Evolutionary conservation across 495 filamentous ascomycete genomes (phyloP).

Genomic region (Melanomma pulvis-pyrius): DNA sequence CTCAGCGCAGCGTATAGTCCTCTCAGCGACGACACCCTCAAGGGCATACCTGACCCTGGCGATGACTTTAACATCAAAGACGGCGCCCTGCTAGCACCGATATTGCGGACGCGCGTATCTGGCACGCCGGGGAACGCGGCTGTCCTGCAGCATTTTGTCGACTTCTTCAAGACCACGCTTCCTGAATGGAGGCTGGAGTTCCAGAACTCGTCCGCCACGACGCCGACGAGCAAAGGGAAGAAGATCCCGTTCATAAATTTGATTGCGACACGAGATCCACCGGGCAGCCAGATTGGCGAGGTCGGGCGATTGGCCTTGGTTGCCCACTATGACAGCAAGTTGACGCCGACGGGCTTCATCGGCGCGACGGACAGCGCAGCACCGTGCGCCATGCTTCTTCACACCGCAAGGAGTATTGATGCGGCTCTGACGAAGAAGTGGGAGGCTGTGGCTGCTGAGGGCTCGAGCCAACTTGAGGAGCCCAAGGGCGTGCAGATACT

Average conservation of each 20-base stretch:
- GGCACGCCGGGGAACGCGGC: slow-evolving; percentile 73
- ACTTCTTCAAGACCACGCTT: slow-evolving; percentile 75
- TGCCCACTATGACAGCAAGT: slow-evolving; percentile 93
- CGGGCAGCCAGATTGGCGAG: slow-evolving; percentile 71
- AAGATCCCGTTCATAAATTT: slow-evolving; percentile 87
- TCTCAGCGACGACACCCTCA: slow-evolving; percentile 73
- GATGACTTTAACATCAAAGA: slow-evolving; percentile 79
- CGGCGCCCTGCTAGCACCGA: slow-evolving; percentile 77
- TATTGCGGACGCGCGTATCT: slow-evolving; percentile 86
- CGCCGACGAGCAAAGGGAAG: slow-evolving; percentile 69
- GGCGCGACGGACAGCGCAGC: slow-evolving; percentile 93
- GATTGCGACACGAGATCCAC: slow-evolving; percentile 88
- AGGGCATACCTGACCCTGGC: slow-evolving; percentile 66
- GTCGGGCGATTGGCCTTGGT: slow-evolving; percentile 81
- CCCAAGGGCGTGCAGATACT: slow-evolving; percentile 84
- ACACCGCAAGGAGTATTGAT: slow-evolving; percentile 80
- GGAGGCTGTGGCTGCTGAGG: slow-evolving; percentile 66
- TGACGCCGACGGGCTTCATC: slow-evolving; percentile 84
- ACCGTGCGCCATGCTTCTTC: slow-evolving; percentile 91
- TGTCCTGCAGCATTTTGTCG: slow-evolving; percentile 78
- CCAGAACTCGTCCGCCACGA: slow-evolving; percentile 84
- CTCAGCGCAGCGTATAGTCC: slow-evolving; percentile 65
- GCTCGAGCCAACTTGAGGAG: slow-evolving; percentile 55
- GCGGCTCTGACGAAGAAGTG: slow-evolving; percentile 79
- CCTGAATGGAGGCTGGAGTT: slow-evolving; percentile 78